Conservation (phyloP, 495 filamentous ascomycete genomes). For the Tuber melanosporum region DNA sequence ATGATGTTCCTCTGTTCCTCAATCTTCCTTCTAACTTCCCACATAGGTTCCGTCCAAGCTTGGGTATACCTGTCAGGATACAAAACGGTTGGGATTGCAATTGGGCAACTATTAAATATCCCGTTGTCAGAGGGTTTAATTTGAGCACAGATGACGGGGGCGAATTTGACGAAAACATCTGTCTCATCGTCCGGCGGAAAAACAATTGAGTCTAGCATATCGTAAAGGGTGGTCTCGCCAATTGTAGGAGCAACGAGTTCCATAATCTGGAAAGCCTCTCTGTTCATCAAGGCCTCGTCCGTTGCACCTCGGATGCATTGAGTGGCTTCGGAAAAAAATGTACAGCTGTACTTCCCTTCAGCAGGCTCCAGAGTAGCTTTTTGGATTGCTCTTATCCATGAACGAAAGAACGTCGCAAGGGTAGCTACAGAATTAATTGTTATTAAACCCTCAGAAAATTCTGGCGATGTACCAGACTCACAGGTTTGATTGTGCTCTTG, state of each 20-base stretch:
- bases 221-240: conserved; percentile 57
- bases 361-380: conserved; percentile 1
- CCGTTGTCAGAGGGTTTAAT: conserved; percentile 48
- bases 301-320: conserved; percentile 22
- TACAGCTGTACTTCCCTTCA: conserved; percentile 19
- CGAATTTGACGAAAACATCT: conserved; percentile 52
- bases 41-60: conserved; percentile 50
- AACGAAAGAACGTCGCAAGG: conserved; percentile 32
- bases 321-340: conserved; percentile 26
- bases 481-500: conserved; percentile 39
- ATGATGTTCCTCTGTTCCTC: conserved; percentile 42
- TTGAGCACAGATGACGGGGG: conserved; percentile 63
- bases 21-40: conserved; percentile 48
- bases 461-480: conserved; percentile 18
- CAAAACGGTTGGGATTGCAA: conserved; percentile 64
- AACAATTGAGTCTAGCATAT: conserved; percentile 61
- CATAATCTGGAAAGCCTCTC: conserved; percentile 29
- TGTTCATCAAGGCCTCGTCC: conserved; percentile 6
- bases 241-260: conserved; percentile 13
- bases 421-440: conserved; percentile 11
- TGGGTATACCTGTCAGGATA: conserved; percentile 75
- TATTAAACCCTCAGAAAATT: not conserved
- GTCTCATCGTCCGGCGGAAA: conserved; percentile 53
- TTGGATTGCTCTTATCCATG: conserved; percentile 27
- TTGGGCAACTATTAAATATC: conserved; percentile 46